phyloP scores from a whole-genome alignment of 768 basidiomycete species.

The Russula vinacea region DNA sequence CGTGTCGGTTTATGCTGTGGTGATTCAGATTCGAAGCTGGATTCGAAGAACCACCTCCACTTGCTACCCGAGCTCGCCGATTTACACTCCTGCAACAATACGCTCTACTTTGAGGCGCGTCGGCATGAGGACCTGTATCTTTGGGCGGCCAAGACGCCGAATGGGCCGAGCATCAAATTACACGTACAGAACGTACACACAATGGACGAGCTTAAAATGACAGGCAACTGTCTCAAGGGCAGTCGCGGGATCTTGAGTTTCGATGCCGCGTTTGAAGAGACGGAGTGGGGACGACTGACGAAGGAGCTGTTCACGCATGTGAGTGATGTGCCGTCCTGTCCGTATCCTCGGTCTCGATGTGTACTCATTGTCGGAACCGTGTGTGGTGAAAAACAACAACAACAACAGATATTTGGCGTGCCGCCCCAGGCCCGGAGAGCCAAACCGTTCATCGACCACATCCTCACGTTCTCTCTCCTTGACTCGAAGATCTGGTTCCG shows the following conservation, averaged over 20 bases:
- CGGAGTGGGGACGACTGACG: conserved; percentile 78
- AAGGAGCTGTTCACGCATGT: conserved; percentile 96
- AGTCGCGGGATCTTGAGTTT: conserved; percentile 90
- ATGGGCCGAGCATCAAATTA: conserved; percentile 95
- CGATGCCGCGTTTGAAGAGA: conserved; percentile 84
- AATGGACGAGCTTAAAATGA: conserved; percentile 99
- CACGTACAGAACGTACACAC: conserved; percentile 99
- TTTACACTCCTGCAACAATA: conserved; percentile 95
- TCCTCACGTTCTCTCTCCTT: conserved; percentile 92
- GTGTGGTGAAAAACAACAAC: no score
- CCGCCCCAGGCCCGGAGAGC: conserved; percentile 85
- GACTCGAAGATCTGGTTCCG: conserved; percentile 99
- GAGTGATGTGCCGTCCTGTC: conserved; percentile 33
- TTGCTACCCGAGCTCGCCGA: conserved; percentile 95
- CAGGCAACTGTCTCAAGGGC: conserved; percentile 96
- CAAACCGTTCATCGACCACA: conserved; percentile 97
- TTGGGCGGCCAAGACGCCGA: conserved; percentile 96
- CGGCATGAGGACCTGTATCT: conserved; percentile 94
- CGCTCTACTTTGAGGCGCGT: conserved; percentile 95
- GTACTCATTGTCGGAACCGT: background rate
- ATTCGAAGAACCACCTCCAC: conserved; percentile 91
- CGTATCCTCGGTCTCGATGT: background rate
- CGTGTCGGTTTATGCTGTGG: background rate
- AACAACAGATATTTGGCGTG: conserved; percentile 83
- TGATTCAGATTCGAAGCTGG: conserved; percentile 87